Evolutionary conservation across 495 filamentous ascomycete species (phyloP), one percentile per base, ranked within the genome.

Genomic region (Halenospora varia): DNA sequence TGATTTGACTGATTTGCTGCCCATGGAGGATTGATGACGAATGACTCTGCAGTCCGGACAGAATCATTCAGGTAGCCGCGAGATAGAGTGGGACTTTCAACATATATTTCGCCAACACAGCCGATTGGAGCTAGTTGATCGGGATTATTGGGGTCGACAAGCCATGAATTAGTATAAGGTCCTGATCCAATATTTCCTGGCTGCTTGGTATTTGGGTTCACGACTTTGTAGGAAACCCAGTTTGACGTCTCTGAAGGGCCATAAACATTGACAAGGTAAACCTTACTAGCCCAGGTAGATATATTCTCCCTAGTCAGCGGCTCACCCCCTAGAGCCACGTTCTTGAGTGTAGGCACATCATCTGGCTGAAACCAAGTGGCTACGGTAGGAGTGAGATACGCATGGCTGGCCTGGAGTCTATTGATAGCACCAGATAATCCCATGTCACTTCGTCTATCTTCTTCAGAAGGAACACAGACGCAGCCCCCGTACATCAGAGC

Each of bases 1-100:
- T 46, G 15, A 24, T 35, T 25, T 35, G 44, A 13, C 29, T 13
- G 29, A 4, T n/a, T 4, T 47, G 17, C 17, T 22, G 6, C 17
- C 44, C 6, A 17, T 8, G 20, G n/a, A 17, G 17, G 4, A 22
- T n/a, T 6, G 48, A 20, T 9, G 24, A 25, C 56, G 77, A 45
- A 80, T 8, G 71, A 67, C 40, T 72, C 68, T 44, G 69, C 68
- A 0, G 78, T 80, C 54, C 73, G 74, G 46, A 71, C 61, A 0
- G 61, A 62, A 35, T 69, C 56, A 24, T 65, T 67, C 6, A 75
- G 58, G 62, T 82, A 82, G 55, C 75, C 73, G 24, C 70, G 68
- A 40, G 73, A 73, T n/a, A 82, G 17, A 9, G 17, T 45, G 8
- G 42, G 42, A 6, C 42, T n/a, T 45, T 68, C 1, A 70, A 53